phyloP scores from a whole-genome alignment of 495 filamentous ascomycete genomes.

The Terfezia claveryi region DNA sequence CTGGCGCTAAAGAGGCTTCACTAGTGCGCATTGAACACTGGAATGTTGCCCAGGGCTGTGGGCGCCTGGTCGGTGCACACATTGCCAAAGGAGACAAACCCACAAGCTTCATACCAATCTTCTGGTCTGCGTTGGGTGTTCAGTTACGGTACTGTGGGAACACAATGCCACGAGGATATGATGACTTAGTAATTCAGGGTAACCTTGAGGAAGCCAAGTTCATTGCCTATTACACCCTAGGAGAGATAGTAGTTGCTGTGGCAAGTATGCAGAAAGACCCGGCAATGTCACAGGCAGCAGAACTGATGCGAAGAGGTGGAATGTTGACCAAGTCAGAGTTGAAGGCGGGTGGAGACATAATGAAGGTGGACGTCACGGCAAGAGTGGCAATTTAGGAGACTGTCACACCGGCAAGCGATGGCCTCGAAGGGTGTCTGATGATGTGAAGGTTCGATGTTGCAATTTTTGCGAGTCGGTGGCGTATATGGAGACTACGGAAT shows the following conservation, averaged over 20 bases:
- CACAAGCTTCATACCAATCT: slow-evolving; percentile 70
- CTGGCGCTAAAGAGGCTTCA: slow-evolving; percentile 36
- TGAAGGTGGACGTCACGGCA: slow-evolving; percentile 25
- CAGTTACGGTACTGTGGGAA: slow-evolving; percentile 88
- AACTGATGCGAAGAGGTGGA: slow-evolving; percentile 60
- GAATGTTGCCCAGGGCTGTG: slow-evolving; percentile 90
- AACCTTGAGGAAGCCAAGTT: slow-evolving; percentile 64
- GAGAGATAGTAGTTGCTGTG: slow-evolving; percentile 75
- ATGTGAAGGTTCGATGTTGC: no score
- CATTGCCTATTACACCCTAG: slow-evolving; percentile 69
- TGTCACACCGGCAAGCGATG: no score
- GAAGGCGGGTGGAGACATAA: slow-evolving; percentile 46
- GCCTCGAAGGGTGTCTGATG: no score
- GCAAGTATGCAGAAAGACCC: slow-evolving; percentile 83
- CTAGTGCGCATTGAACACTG: slow-evolving; percentile 73
- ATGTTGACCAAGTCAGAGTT: slow-evolving; percentile 72
- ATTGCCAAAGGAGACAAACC: slow-evolving; percentile 41
- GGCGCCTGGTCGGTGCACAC: slow-evolving; percentile 49
- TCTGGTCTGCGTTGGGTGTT: slow-evolving; percentile 80
- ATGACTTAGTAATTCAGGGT: slow-evolving; percentile 59
- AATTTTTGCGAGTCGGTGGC: no score
- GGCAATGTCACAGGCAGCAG: slow-evolving; percentile 56
- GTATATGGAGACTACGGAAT: no score
- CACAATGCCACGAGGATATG: slow-evolving; percentile 48
- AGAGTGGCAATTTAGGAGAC: neutral